Conservation (phyloP, 2,329 filamentous ascomycete species). For the Rutstroemia sp. region DNA sequence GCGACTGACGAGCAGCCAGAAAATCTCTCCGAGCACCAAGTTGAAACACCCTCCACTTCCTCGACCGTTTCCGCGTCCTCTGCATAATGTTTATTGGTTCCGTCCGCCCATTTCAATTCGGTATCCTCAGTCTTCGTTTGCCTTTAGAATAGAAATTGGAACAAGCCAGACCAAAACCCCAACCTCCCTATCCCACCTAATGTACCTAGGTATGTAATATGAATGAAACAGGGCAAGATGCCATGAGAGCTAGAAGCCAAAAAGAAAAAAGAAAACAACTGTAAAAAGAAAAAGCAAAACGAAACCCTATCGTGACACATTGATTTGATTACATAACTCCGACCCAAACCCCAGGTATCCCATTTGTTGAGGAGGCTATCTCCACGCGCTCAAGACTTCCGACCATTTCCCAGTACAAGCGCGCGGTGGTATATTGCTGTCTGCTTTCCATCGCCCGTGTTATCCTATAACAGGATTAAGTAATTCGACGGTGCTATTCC, state of each 20-base stretch:
- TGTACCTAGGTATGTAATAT: too few relatives aligned
- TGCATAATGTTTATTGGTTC: too few relatives aligned
- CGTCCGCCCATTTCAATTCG: too few relatives aligned
- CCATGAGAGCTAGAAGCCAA: neutral
- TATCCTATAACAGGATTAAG: conserved; percentile 63
- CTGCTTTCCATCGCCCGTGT: neutral
- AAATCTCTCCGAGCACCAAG: too few relatives aligned
- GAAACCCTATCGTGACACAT: conserved; percentile 15
- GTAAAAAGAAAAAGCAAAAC: neutral
- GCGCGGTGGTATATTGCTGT: conserved; percentile 1
- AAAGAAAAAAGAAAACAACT: neutral
- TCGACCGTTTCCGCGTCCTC: too few relatives aligned
- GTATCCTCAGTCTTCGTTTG: too few relatives aligned
- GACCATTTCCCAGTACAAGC: conserved; percentile 9
- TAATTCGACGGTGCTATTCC: conserved; percentile 86
- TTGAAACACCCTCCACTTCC: too few relatives aligned
- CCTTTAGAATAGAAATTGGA: too few relatives aligned
- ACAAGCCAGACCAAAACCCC: too few relatives aligned
- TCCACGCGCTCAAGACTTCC: neutral
- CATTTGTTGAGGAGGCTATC: neutral
- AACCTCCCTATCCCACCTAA: too few relatives aligned
- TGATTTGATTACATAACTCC: conserved; percentile 17
- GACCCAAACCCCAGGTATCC: conserved; percentile 7
- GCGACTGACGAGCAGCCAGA: too few relatives aligned
- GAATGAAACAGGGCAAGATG: neutral